phyloP scores from a whole-genome alignment of 2,329 filamentous ascomycete species.

The Venturia pyrina region DNA sequence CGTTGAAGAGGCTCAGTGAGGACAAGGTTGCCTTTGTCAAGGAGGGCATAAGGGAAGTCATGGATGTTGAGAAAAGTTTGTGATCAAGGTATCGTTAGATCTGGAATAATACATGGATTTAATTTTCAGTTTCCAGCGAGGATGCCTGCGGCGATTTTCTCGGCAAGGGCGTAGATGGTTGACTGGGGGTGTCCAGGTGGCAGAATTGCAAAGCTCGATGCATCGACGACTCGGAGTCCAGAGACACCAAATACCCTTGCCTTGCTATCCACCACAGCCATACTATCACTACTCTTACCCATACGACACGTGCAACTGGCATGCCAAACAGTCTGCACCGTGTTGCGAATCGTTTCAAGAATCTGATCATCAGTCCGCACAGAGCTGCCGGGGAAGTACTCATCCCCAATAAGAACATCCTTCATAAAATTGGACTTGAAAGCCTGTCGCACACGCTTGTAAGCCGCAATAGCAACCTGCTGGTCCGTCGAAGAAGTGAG shows the following conservation, averaged over 20 bases:
- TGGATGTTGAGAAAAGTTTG: constrained; percentile 50
- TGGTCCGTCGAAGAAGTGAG: constrained; percentile 24
- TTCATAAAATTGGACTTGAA: constrained; percentile 19
- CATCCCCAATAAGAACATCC: constrained; percentile 18
- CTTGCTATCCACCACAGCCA: constrained; percentile 1
- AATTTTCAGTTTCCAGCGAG: not conserved
- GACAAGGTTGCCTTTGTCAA: constrained; percentile 38
- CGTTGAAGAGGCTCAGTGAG: constrained; percentile 56
- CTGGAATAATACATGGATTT: too few species aligned
- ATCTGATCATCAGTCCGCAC: constrained; percentile 22
- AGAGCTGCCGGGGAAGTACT: constrained; percentile 20
- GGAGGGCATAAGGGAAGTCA: constrained; percentile 44
- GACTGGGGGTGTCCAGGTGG: not conserved
- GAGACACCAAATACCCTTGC: constrained; percentile 22
- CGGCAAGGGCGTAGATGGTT: not conserved
- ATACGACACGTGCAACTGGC: constrained; percentile 24
- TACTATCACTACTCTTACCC: constrained; percentile 18
- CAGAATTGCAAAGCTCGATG: constrained; percentile 20
- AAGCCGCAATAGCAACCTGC: constrained; percentile 22
- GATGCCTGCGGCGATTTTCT: not conserved
- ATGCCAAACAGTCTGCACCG: constrained; percentile 25
- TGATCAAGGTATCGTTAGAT: not conserved
- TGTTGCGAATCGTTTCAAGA: constrained; percentile 15
- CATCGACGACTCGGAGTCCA: constrained; percentile 28
- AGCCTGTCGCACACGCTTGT: constrained; percentile 22